Percentiles rank a stretch among this genome's conserved stretches.
These are phyloP conservation scores for Epichloe festucae DNA, from an alignment of 2,329 filamentous ascomycete species.

Conservation along the genomic window DNA sequence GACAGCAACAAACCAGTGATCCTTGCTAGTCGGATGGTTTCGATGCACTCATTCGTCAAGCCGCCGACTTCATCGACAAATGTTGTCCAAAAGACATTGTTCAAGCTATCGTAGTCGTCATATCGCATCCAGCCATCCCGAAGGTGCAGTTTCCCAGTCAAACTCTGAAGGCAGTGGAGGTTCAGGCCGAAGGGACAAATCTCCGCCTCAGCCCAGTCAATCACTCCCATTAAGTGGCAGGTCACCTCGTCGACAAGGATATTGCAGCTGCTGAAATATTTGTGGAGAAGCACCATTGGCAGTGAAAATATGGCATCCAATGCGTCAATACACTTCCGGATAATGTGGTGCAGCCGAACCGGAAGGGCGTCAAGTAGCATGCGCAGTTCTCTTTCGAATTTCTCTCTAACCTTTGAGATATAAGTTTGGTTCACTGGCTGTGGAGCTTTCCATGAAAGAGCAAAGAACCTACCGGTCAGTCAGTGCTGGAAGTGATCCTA, in stretches of 20 bases:
- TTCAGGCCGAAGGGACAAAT: constrained; percentile 28
- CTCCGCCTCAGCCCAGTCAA: constrained; percentile 29
- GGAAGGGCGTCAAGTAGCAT: constrained; percentile 21
- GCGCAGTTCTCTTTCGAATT: constrained; percentile 19
- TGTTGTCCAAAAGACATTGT: constrained; percentile 20
- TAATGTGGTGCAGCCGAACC: constrained; percentile 19
- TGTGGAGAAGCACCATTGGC: constrained; percentile 26
- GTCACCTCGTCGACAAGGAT: constrained; percentile 25
- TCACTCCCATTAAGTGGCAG: constrained; percentile 24
- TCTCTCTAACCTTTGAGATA: constrained; percentile 12
- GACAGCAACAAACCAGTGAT: constrained; percentile 21
- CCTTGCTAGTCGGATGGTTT: constrained; percentile 19
- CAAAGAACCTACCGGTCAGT: constrained; percentile 22
- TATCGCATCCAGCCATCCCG: constrained; percentile 20
- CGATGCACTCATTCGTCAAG: constrained; percentile 13
- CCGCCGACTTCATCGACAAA: constrained; percentile 18
- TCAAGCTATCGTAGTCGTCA: constrained; percentile 18
- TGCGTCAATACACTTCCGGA: constrained; percentile 18
- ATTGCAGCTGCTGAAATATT: constrained; percentile 25
- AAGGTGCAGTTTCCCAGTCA: constrained; percentile 24
- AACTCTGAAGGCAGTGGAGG: constrained; percentile 20
- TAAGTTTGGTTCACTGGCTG: constrained; percentile 17
- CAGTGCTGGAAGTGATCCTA: not conserved
- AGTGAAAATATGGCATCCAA: constrained; percentile 22
- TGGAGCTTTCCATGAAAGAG: constrained; percentile 23